Percentiles rank a stretch among this genome's conserved stretches.
These are phyloP conservation scores for Lathyrus sativus DNA, from an alignment of 306 rosid genomes.

Conservation along the genomic window DNA sequence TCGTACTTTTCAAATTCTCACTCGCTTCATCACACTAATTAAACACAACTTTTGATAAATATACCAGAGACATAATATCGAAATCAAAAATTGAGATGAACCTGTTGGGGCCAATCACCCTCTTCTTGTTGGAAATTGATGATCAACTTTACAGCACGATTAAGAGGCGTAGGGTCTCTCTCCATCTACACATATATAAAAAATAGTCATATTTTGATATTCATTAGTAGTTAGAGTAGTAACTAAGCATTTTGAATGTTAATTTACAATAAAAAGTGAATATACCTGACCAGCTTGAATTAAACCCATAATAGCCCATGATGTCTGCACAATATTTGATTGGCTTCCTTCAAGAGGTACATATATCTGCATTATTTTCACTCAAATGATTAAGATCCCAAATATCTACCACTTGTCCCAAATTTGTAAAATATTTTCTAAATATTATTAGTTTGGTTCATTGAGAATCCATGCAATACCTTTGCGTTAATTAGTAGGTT, in stretches of 20 bases:
- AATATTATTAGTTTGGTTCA: neutral
- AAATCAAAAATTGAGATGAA: neutral
- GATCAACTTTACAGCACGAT: conserved; percentile 2
- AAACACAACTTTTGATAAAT: neutral
- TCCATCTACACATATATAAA: neutral
- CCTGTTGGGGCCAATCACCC: conserved; percentile 16
- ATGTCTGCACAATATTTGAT: conserved; percentile 65
- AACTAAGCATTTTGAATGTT: neutral
- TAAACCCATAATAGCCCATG: conserved; percentile 73
- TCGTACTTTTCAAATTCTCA: no score
- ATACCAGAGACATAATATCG: neutral
- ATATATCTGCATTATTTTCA: conserved; percentile 42
- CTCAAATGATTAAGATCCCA: neutral
- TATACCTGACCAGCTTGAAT: conserved; percentile 61
- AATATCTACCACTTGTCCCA: no score
- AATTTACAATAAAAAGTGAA: neutral
- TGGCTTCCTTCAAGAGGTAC: conserved; percentile 49
- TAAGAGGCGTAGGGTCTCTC: conserved; percentile 5
- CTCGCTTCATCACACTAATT: neutral
- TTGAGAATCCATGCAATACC: neutral
- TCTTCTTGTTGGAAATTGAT: neutral
- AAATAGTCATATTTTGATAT: neutral
- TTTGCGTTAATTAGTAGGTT: neutral
- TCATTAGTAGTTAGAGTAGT: neutral
- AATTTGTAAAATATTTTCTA: no score